Base-by-base conservation (phyloP, 148 eudicot species). In the Arbutus unedo region DNA sequence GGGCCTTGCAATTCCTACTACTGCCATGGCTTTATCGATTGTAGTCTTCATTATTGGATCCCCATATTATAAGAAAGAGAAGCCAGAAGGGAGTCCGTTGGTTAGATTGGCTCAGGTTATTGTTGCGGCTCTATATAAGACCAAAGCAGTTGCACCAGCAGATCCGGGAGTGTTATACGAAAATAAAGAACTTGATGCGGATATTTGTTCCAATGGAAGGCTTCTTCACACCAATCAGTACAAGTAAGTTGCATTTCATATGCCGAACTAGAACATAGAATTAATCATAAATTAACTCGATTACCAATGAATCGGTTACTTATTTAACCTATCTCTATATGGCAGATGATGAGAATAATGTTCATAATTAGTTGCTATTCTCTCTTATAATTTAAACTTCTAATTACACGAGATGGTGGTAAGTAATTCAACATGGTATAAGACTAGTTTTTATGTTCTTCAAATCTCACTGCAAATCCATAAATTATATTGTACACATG, bases 1-100 rank as follows among this genome's bases (percentile, higher is more conserved):
- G 92, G 93, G 93, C 5, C 90, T 91, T n/a, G 93, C 90, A 7
- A 85, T 91, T 60, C 93, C 92, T 55, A 88, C 93, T 0, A 81
- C 87, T 14, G 81, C 84, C 79, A 91, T 91, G 93, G 92, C 79
- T n/a, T 45, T 91, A 3, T 88, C 93, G 3, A 43, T 91, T 25
- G 3, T 87, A 9, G 87, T 83, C n/a, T 91, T 91, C 79, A 70
- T 91, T 19, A 43, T 87, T 1, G 93, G 91, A 6, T 83, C 85
- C 41, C 84, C 89, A 10, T 64, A 84, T 54, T 91, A 91, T 82
- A 90, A 66, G 79, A 90, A 85, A 38, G 72, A 82, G 25, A 86
- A 87, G 48, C 92, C 91, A 1, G 91, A 84, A 23, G 93, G 92
- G 6, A 91, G 93, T 75, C 93, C 93, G 4, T 83, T 88, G 76